Evolutionary conservation across 805 yeast species (phyloP), one percentile per base, ranked within the genome.

Genomic region (Zygoascus bituminiphila): DNA sequence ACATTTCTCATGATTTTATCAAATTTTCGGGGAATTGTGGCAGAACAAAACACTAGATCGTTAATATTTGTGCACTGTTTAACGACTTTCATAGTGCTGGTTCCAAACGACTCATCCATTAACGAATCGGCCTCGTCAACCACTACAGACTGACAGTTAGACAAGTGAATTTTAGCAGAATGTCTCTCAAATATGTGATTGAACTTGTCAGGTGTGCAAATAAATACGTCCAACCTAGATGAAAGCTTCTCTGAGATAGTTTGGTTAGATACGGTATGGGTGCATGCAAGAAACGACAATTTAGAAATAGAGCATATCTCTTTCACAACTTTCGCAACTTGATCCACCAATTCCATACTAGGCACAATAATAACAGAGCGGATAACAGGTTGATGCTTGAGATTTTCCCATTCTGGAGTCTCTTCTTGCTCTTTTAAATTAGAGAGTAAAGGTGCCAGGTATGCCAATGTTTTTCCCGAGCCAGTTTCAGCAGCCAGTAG

Each of bases 401-500:
- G 20, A 40, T 53, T 47, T 10, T 61, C 67, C 70, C 74, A 71
- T 2, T 62, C 39, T 12, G 35, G 42, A 23, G 29, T 10, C 15
- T 9, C 38, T 49, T 82, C 81, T 45, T 76, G 78, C 50, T 81
- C 80, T 51, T 79, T 76, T 53, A 89, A 64, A 53, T 77, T 78
- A 43, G 87, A 83, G 35, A 89, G 54, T 31, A 91, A 53, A 0
- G 96, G 89, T 0, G 84, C 79, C 51, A 93, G 61, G 60, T 89
- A 91, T 0, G 97, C 88, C 81, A 95, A 80, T 0, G 98, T 91
- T 62, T 91, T 91, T 7, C 98, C 98, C 0, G 95, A 84, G 0
- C 98, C 98, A 0, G 98, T 91, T 62, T 93, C 98, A 2, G 97
- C 96, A 0, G 98, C 97, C 47, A 91, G 65, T 2, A 93, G 78